Conservation (phyloP, 2,329 filamentous ascomycete species). For the Alternaria rosae region DNA sequence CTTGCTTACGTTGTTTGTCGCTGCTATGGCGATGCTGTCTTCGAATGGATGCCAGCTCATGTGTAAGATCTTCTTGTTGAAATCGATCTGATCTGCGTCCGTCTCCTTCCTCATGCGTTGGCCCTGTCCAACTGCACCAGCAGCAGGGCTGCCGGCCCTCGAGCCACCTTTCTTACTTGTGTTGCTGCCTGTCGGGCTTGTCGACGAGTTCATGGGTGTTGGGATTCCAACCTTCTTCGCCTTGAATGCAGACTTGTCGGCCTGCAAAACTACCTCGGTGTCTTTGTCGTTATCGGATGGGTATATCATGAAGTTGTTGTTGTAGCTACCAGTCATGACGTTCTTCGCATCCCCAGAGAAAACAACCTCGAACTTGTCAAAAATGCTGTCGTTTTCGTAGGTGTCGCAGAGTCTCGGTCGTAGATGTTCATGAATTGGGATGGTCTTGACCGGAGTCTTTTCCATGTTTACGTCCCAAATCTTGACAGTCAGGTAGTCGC, state of each 20-base stretch:
- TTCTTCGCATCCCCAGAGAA: slow-evolving; percentile 99
- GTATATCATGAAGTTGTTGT: slow-evolving; percentile 99
- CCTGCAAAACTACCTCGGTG: slow-evolving; percentile 95
- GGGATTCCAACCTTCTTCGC: slow-evolving; percentile 99
- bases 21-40: slow-evolving; percentile 98
- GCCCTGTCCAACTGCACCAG: slow-evolving; percentile 73
- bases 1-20: slow-evolving; percentile 93
- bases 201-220: slow-evolving; percentile 88
- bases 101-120: slow-evolving; percentile 99
- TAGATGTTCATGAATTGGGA: slow-evolving; percentile 97
- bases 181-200: slow-evolving; percentile 71
- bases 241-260: slow-evolving; percentile 99
- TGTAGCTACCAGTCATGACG: slow-evolving; percentile 99
- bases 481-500: slow-evolving; percentile 98
- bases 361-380: slow-evolving; percentile 99
- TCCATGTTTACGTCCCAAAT: slow-evolving; percentile 99
- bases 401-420: slow-evolving; percentile 94
- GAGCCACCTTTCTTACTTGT: slow-evolving; percentile 87
- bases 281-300: slow-evolving; percentile 95
- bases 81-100: slow-evolving; percentile 98
- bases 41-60: slow-evolving; percentile 99
- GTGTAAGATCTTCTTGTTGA: slow-evolving; percentile 99
- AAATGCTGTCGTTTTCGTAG: slow-evolving; percentile 99
- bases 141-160: slow-evolving; percentile 85
- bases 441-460: slow-evolving; percentile 94